A percentile compares a stretch with the other conserved stretches of the same genome.
Evolutionary conservation across 179 eudicot genomes (phyloP).

Genomic region (Sideroxylon spinosum): DNA sequence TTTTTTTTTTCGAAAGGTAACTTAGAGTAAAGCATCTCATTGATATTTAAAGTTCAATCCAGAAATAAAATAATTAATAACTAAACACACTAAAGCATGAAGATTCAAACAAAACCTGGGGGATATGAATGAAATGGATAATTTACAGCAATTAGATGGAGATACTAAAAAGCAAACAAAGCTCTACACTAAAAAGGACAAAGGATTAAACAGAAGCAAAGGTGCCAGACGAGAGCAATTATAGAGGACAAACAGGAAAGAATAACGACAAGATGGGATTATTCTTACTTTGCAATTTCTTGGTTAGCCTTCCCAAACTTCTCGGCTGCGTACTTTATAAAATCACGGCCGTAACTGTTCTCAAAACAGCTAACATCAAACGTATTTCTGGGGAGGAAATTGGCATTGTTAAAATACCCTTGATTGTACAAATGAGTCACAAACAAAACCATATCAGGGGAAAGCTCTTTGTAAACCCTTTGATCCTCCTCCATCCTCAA

Average conservation of each 20-base stretch:
- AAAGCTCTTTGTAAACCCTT: constrained; percentile 37
- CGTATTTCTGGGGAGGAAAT: constrained; percentile 35
- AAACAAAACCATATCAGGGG: constrained; percentile 45
- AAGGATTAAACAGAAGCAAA: not conserved
- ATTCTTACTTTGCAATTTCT: constrained; percentile 55
- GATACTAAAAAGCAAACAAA: too few species aligned
- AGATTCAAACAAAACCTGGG: too few species aligned
- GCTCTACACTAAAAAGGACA: too few species aligned
- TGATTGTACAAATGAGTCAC: constrained; percentile 38
- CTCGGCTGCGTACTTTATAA: constrained; percentile 50
- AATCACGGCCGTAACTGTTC: constrained; percentile 49
- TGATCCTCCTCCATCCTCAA: constrained; percentile 31
- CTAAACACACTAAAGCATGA: too few species aligned
- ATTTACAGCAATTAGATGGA: too few species aligned
- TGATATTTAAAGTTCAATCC: too few species aligned
- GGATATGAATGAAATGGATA: too few species aligned
- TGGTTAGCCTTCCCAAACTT: constrained; percentile 50
- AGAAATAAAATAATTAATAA: too few species aligned
- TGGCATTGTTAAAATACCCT: constrained; percentile 48
- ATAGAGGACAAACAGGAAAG: not conserved
- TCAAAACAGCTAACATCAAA: constrained; percentile 48
- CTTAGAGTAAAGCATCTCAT: too few species aligned
- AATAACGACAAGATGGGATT: not conserved
- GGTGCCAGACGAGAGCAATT: not conserved
- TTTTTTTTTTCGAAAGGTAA: too few species aligned